These are phyloP conservation scores for Asclepias syriaca DNA, from an alignment of 257 asterid genomes.

Conservation along the genomic window DNA sequence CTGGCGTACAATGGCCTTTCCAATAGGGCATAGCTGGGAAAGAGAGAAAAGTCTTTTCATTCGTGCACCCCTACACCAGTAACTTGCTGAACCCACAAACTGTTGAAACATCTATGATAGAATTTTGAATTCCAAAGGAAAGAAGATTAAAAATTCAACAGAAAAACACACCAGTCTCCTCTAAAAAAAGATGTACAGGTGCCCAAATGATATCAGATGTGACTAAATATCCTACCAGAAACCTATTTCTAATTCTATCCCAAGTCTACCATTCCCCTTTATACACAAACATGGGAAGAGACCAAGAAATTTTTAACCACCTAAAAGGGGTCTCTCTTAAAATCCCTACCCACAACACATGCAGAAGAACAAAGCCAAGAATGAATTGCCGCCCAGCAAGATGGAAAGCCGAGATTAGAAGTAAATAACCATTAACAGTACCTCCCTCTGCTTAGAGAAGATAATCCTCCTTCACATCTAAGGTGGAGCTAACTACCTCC, in stretches of 20 bases:
- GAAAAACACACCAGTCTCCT: constrained; percentile 4
- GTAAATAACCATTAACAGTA: constrained; percentile 9
- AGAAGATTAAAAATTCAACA: constrained; percentile 1
- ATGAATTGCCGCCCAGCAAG: constrained; percentile 75
- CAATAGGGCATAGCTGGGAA: not conserved
- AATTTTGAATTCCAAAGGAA: not conserved
- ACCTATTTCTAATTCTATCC: not conserved
- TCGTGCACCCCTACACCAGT: not conserved
- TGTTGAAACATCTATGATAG: not conserved
- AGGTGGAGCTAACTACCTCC: constrained; percentile 1
- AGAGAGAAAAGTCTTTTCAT: not conserved
- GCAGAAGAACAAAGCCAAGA: constrained; percentile 61
- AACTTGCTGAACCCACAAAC: not conserved
- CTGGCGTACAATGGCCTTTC: not conserved
- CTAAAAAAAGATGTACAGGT: constrained; percentile 11
- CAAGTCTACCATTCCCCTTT: constrained; percentile 13
- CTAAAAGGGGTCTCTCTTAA: not conserved
- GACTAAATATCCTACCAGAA: constrained; percentile 6
- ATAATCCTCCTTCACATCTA: not conserved
- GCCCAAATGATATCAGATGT: constrained; percentile 3
- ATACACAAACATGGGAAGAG: constrained; percentile 13
- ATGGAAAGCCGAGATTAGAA: constrained; percentile 31
- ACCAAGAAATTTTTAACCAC: not conserved
- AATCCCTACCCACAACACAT: not conserved
- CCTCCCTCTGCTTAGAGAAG: not conserved